Evolutionary conservation across 1,284 basidiomycete species (phyloP).

Genomic region (Jaminaea rosea): DNA sequence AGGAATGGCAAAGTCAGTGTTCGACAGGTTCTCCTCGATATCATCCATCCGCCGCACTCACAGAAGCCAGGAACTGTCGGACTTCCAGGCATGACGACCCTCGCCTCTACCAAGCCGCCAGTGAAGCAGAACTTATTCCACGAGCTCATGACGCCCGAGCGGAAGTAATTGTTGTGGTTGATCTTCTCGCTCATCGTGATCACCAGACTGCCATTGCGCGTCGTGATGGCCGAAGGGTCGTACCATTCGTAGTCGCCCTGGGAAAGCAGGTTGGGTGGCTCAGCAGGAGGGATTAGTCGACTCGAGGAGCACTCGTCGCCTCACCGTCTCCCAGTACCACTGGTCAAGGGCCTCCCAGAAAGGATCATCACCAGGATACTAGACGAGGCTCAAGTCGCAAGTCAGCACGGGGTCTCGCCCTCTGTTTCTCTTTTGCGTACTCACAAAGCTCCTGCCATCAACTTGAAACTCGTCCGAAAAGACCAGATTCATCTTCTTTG

Average conservation of each 20-base stretch:
- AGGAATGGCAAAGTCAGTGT: too few species aligned
- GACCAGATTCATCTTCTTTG: conserved; percentile 29
- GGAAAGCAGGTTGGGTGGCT: conserved; percentile 16
- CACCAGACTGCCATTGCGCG: conserved; percentile 20
- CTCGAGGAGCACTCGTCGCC: not conserved
- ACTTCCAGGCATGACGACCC: conserved; percentile 28
- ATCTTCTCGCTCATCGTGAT: conserved; percentile 21
- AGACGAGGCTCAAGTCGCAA: too few species aligned
- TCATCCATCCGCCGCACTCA: too few species aligned
- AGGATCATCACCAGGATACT: conserved; percentile 42
- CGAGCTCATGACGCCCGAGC: conserved; percentile 33
- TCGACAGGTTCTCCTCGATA: too few species aligned
- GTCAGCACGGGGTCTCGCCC: too few species aligned
- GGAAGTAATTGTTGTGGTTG: conserved; percentile 31
- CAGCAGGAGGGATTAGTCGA: conserved; percentile 21
- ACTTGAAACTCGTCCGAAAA: conserved; percentile 43
- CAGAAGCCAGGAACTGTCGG: conserved; percentile 25
- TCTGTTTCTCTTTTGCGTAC: too few species aligned
- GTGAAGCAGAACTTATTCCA: conserved; percentile 47
- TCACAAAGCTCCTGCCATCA: conserved; percentile 32
- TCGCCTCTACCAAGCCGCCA: conserved; percentile 45
- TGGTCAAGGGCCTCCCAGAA: conserved; percentile 47
- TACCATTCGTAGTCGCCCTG: conserved; percentile 35
- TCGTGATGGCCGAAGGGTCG: conserved; percentile 32
- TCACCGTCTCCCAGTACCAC: conserved; percentile 4